Evolutionary conservation across 2,329 filamentous ascomycete genomes (phyloP).

Genomic region (Exophiala mesophila): DNA sequence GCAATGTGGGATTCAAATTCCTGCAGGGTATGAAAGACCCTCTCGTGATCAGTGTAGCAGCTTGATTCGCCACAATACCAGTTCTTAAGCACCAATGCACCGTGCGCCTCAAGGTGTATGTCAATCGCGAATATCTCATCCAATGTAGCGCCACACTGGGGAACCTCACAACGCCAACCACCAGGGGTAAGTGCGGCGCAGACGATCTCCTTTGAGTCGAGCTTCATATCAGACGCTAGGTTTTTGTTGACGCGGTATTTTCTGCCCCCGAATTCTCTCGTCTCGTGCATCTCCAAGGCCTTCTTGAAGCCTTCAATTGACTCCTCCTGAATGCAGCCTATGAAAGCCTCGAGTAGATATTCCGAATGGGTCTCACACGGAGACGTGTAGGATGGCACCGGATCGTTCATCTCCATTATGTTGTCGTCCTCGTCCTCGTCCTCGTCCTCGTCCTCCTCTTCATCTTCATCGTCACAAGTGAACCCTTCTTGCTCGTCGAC

Average conservation of each 20-base stretch:
- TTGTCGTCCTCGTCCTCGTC: not conserved
- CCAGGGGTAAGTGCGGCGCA: not conserved
- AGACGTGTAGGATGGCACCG: no score
- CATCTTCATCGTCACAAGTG: not conserved
- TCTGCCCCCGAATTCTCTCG: not conserved
- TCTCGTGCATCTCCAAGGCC: not conserved
- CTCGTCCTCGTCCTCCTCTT: not conserved
- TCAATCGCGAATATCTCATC: not conserved
- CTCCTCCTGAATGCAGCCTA: constrained; percentile 1
- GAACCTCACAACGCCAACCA: not conserved
- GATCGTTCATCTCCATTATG: no score
- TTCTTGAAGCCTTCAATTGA: not conserved
- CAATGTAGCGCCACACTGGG: not conserved
- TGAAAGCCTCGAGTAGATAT: not conserved
- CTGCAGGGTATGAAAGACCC: not conserved
- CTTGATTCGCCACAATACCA: not conserved
- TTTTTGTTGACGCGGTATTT: constrained; percentile 1
- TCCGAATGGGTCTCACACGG: not conserved
- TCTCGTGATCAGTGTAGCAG: not conserved
- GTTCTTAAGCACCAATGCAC: not conserved
- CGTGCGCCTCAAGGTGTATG: not conserved
- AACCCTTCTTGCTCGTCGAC: not conserved
- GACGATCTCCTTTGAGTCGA: not conserved
- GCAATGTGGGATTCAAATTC: not conserved
- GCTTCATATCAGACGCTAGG: not conserved